Evolutionary conservation across 176 grass and related monocot species (phyloP), one percentile per base, ranked within the genome.

Genomic region (Themeda triandra): DNA sequence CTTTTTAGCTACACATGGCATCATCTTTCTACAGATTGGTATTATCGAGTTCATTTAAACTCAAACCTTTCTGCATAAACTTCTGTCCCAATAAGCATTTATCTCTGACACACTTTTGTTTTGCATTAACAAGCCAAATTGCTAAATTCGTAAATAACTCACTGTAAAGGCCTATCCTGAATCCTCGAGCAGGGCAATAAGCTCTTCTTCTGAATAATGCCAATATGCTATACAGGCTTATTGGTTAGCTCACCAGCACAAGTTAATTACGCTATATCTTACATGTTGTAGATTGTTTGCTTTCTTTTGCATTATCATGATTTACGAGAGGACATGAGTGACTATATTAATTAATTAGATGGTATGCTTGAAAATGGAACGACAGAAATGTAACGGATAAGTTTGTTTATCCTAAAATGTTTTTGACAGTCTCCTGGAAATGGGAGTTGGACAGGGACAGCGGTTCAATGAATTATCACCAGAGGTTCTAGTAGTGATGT

Each of bases 331-430:
- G 65, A 71, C 72, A 71, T 71, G 28, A 54, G 82, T 90, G 42
- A 66, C 44, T 80, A 84, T 74, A 59, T 74, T 75, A 83, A 71
- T 27, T 89, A 71, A 64, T 14, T 89, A 67, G 35, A 45, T 68
- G 44, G 68, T 68, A 78, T 82, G 41, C 79, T 90, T 90, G 42
- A 72, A 82, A 83, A 29, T 76, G 53, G 78, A 89, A 85, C 84
- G 74, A 68, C 58, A 90, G 74, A 79, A 82, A 75, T 75, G 36
- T 63, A 68, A 67, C 53, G 32, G 33, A 35, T 35, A 86, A 59
- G 8, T 13, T 76, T 82, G 56, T 71, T 49, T 48, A 49, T 30
- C 9, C 10, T 63, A 10, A 53, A 75, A 46, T 75, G 39, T 32
- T 72, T 82, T 58, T 79, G 37, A 68, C n/a, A 37, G 18, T 83